These are phyloP conservation scores for Camelina hispida DNA, from an alignment of 345 rosid species.

Conservation along the genomic window DNA sequence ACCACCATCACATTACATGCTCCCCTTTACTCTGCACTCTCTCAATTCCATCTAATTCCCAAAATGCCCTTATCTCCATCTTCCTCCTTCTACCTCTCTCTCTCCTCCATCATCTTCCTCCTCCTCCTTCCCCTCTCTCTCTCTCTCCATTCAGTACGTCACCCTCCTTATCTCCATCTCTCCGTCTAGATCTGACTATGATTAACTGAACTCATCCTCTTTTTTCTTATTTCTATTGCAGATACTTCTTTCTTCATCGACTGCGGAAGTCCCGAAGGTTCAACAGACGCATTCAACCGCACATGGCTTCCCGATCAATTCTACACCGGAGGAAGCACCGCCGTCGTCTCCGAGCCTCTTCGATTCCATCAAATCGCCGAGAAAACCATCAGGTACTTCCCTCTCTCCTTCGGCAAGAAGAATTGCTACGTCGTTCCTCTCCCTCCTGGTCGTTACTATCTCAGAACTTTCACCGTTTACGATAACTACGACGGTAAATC, in stretches of 20 bases:
- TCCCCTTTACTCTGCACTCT: slow-evolving; percentile 32
- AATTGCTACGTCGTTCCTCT: slow-evolving; percentile 90
- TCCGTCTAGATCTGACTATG: slow-evolving; percentile 37
- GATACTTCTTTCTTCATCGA: slow-evolving; percentile 76
- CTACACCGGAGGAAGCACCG: slow-evolving; percentile 74
- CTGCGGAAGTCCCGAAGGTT: slow-evolving; percentile 67
- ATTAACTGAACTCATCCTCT: slow-evolving; percentile 22
- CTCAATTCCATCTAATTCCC: slow-evolving; percentile 27
- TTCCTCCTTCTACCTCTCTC: slow-evolving; percentile 38
- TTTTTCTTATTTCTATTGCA: slow-evolving; percentile 31
- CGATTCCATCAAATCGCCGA: slow-evolving; percentile 69
- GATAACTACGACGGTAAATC: slow-evolving; percentile 95
- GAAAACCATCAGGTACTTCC: slow-evolving; percentile 84
- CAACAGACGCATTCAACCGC: slow-evolving; percentile 68
- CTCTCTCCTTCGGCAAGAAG: slow-evolving; percentile 89
- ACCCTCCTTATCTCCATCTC: slow-evolving; percentile 25
- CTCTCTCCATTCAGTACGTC: slow-evolving; percentile 40
- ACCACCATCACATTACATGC: not conserved
- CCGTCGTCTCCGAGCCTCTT: slow-evolving; percentile 90
- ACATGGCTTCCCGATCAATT: slow-evolving; percentile 84
- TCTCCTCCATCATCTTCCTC: slow-evolving; percentile 34
- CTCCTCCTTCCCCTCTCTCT: slow-evolving; percentile 33
- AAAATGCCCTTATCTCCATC: slow-evolving; percentile 43
- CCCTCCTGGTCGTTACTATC: slow-evolving; percentile 77
- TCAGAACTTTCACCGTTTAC: slow-evolving; percentile 95